Evolutionary conservation across 257 asterid genomes (phyloP), one percentile per base, ranked within the genome.

Genomic region (Ligustrum vulgare): DNA sequence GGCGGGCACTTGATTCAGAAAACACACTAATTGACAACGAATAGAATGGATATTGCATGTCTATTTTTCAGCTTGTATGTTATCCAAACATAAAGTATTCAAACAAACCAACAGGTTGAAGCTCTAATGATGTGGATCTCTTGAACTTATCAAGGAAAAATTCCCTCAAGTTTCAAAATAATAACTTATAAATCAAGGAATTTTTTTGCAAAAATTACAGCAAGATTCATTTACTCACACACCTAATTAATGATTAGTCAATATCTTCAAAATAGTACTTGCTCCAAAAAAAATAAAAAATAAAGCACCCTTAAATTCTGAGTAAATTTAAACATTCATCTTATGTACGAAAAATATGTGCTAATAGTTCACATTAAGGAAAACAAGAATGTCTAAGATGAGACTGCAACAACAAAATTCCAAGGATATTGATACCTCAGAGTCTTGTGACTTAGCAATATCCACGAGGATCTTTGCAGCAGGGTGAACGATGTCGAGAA

Each of bases 391-490:
- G 49, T 8, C 16, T 43, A 41, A 13, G 65, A 45, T 33, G n/a
- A 75, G 35, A 60, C 60, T 22, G 9, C 33, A 22, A 31, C 66
- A 51, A 25, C 33, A 33, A 56, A 23, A 28, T 56, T 56, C 1
- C 49, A 39, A 76, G n/a, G 20, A 65, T 35, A 35, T 7, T 12
- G 76, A 67, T 87, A 91, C 99, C 96, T 95, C 99, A 16, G 98
- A 91, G 83, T 95, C 99, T 80, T 95, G 99, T 36, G 98, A 95
- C 84, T 95, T 95, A 71, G 99, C 99, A 69, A 95, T 95, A 77
- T 95, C 99, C 66, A 90, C 98, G 58, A 95, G 99, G 81, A 93
- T 91, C 86, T 93, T 93, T 69, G 99, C 97, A 63, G 99, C 99
- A 54, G 98, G 99, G 78, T 95, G 99, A 79, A 95, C 79, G 77